Percentiles rank a stretch among this genome's conserved stretches.
These are phyloP conservation scores for Physcomitrium patens DNA, from an alignment of 225 moss, liverwort and hornwort species.

Conservation along the genomic window DNA sequence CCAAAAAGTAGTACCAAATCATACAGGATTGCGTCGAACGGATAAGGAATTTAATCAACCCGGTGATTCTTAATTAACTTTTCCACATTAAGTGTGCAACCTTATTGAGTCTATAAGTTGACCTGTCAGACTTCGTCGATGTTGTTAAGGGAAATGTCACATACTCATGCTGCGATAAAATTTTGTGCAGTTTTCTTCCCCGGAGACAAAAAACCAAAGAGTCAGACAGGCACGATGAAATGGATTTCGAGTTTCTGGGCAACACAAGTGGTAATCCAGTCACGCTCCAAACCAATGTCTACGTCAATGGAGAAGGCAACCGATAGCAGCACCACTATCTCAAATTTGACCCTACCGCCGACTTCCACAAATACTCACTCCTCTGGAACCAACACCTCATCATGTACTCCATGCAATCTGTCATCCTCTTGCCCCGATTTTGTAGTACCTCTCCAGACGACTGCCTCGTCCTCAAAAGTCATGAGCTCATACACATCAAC, in stretches of 20 bases:
- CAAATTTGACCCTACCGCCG: conserved; percentile 44
- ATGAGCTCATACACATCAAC: no score
- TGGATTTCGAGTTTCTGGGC: conserved; percentile 64
- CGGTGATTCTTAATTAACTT: no score
- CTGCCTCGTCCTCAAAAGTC: background rate
- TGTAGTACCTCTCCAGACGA: no score
- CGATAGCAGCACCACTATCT: conserved; percentile 47
- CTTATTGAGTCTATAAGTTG: no score
- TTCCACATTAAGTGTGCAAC: no score
- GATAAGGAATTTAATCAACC: no score
- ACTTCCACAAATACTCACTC: conserved; percentile 59
- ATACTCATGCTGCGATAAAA: no score
- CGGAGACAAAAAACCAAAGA: conserved; percentile 32
- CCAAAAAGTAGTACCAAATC: no score
- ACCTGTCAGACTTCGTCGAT: no score
- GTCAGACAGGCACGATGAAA: conserved; percentile 55
- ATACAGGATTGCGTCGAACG: no score
- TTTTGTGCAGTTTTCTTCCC: conserved; percentile 47
- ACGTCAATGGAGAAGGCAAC: conserved; percentile 34
- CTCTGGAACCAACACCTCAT: conserved; percentile 56
- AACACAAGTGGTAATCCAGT: conserved; percentile 48
- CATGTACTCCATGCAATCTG: conserved; percentile 32
- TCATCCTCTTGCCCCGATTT: background rate
- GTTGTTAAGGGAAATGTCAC: no score
- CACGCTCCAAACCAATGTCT: conserved; percentile 49